These are phyloP conservation scores for Trichosporon ovoides DNA, from an alignment of 1,284 basidiomycete species.

Conservation along the genomic window DNA sequence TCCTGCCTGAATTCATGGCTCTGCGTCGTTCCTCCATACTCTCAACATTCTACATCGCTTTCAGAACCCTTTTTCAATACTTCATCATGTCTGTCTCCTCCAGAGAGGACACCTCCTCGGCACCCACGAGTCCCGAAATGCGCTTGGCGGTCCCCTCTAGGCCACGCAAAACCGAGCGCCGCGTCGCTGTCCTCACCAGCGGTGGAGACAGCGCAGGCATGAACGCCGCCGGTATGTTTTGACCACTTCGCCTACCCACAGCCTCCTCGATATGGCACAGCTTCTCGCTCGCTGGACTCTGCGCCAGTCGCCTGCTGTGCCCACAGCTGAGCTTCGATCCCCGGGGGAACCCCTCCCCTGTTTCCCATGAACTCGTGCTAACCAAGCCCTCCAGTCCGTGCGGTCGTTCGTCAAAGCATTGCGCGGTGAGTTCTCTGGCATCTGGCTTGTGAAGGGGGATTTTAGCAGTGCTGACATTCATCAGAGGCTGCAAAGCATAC, in stretches of 20 bases:
- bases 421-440: slow-evolving; percentile 60
- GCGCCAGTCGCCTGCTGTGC: background rate
- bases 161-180: slow-evolving; percentile 4
- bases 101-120: background rate
- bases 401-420: slow-evolving; percentile 83
- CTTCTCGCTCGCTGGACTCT: background rate
- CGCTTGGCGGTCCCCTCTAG: background rate
- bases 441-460: background rate
- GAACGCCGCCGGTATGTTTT: slow-evolving; percentile 66
- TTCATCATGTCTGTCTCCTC: background rate
- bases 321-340: background rate
- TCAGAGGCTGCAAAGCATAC: slow-evolving; percentile 84
- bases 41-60: background rate
- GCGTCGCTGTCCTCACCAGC: slow-evolving; percentile 85
- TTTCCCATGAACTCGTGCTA: background rate
- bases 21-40: background rate
- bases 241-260: background rate
- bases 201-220: slow-evolving; percentile 97
- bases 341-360: background rate
- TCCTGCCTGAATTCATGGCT: background rate
- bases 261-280: background rate
- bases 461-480: slow-evolving; percentile 39
- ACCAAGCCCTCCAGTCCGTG: slow-evolving; percentile 57
- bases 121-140: background rate
- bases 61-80: background rate